Base-by-base conservation (phyloP, 805 yeast species). In the Wickerhamiella slavikovae region DNA sequence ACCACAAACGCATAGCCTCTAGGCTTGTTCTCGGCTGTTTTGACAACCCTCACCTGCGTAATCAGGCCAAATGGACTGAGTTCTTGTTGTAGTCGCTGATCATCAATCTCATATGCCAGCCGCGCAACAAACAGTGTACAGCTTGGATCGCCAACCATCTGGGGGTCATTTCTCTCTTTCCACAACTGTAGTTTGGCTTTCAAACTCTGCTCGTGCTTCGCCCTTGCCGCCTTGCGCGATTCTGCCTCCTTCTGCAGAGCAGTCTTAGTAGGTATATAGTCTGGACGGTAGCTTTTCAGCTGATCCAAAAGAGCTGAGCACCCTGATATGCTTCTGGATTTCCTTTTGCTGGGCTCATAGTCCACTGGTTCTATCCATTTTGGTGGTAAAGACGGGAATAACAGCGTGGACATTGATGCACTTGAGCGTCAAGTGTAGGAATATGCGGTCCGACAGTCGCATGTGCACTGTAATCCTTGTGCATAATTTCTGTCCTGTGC, bases 1-100 rank as follows among this genome's bases (percentile, higher is more conserved):
- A 71, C 71, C 2, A 82, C 55, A 44, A 85, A 85, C 1, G 75
- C 95, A 48, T 85, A 85, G 0, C 96, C 95, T 35, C 68, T 58
- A 3, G 83, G 64, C 35, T 64, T 62, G 6, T 66, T 67, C 2
- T 54, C 42, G 3, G 60, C 44, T 32, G 69, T 68, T 34, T 68
- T 52, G 1, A 74, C 76, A 1, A 73, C 58, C 16, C 78, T 53
- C 1, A 65, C 50, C 25, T 59, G 62, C 29, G 73, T 83, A 19
- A 85, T 68, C 5, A 64, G 62, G 0, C 95, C 96, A 52, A 56
- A 80, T 36, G 55, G 58, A 17, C 62, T 49, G 39, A 80, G 75
- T 22, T 56, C 62, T 32, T 62, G 61, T 22, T 70, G 71, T 17
- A 85, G 48, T 27, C 79, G 85, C 7, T 68, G 48, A 42, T 80